phyloP scores from a whole-genome alignment of 1,284 basidiomycete species.

The Fomitopsis schrenkii region DNA sequence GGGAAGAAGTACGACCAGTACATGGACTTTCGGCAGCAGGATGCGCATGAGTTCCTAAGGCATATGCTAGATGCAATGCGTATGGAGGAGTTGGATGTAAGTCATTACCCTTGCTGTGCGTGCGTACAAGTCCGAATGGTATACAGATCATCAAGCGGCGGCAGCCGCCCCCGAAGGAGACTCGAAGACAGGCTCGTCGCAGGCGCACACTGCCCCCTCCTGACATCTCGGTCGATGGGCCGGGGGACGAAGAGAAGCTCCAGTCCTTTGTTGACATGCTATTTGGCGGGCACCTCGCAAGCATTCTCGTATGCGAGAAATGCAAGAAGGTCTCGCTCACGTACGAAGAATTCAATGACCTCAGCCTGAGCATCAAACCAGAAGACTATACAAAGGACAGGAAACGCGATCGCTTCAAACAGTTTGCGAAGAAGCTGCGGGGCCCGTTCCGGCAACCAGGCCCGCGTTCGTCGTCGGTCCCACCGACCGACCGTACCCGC shows the following conservation, averaged over 20 bases:
- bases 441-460: constrained; percentile 28
- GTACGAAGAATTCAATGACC: constrained; percentile 91
- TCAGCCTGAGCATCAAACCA: constrained; percentile 82
- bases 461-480: constrained; percentile 28
- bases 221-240: background rate
- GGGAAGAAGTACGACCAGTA: constrained; percentile 92
- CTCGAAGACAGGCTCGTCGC: constrained; percentile 30
- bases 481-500: constrained; percentile 25
- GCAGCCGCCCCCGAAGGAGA: constrained; percentile 41
- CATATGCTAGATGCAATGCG: constrained; percentile 91
- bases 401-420: constrained; percentile 71
- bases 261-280: constrained; percentile 83
- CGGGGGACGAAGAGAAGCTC: constrained; percentile 43
- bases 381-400: constrained; percentile 66
- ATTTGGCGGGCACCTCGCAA: constrained; percentile 84
- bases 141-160: constrained; percentile 74
- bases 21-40: constrained; percentile 88
- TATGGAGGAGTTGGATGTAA: constrained; percentile 91
- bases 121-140: background rate
- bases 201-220: constrained; percentile 6
- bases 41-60: constrained; percentile 89
- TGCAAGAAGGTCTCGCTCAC: constrained; percentile 92
- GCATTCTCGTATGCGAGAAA: constrained; percentile 89
- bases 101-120: constrained; percentile 23
- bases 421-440: constrained; percentile 60